These are phyloP conservation scores for Suhomyces prunicola DNA, from an alignment of 805 yeast genomes.

Conservation along the genomic window DNA sequence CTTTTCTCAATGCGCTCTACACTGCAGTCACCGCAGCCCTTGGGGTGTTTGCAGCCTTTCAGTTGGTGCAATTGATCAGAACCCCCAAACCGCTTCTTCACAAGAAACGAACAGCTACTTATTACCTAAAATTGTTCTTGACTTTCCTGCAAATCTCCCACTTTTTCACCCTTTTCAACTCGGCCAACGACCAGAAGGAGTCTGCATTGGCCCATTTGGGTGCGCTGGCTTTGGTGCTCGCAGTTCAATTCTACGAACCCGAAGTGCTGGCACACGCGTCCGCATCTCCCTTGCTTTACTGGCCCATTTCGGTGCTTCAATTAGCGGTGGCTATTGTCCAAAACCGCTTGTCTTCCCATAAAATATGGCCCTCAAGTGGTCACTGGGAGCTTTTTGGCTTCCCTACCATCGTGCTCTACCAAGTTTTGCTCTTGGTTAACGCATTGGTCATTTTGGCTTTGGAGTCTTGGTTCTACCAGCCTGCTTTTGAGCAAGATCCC, in stretches of 20 bases:
- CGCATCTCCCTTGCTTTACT: slow-evolving; percentile 22
- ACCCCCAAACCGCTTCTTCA: not conserved
- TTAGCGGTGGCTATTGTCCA: slow-evolving; percentile 12
- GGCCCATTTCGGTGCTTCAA: slow-evolving; percentile 15
- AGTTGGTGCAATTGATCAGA: slow-evolving; percentile 5
- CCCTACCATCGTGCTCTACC: slow-evolving; percentile 4
- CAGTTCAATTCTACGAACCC: slow-evolving; percentile 22
- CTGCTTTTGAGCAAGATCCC: slow-evolving; percentile 9
- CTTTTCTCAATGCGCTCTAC: slow-evolving; percentile 16
- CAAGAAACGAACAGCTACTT: slow-evolving; percentile 8
- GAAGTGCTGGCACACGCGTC: slow-evolving; percentile 19
- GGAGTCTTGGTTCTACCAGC: slow-evolving; percentile 19
- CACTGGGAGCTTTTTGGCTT: not conserved
- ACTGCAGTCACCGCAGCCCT: slow-evolving; percentile 9
- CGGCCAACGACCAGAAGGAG: not conserved
- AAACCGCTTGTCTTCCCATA: slow-evolving; percentile 20
- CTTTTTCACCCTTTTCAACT: slow-evolving; percentile 9
- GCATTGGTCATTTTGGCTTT: slow-evolving; percentile 12
- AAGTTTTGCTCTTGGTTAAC: slow-evolving; percentile 10
- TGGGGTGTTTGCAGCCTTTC: slow-evolving; percentile 12
- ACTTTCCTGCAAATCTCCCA: slow-evolving; percentile 14
- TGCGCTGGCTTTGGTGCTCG: slow-evolving; percentile 11
- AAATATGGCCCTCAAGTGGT: slow-evolving; percentile 8
- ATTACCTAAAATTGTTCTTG: slow-evolving; percentile 8
- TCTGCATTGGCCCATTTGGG: not conserved